phyloP scores from a whole-genome alignment of 2,329 filamentous ascomycete genomes.

The Trichoderma sp. region DNA sequence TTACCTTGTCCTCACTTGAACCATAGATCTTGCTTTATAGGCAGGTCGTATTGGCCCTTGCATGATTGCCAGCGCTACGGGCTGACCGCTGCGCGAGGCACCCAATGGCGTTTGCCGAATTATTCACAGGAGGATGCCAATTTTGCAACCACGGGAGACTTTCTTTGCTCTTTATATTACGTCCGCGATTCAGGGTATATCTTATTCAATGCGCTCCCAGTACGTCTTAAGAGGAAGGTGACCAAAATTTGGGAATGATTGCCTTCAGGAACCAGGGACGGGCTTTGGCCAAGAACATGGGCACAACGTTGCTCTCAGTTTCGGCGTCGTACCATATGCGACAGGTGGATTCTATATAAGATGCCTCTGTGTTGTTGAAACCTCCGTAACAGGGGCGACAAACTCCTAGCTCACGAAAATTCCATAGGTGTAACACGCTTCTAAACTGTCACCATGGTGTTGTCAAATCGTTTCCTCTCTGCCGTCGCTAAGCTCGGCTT shows the following conservation, averaged over 20 bases:
- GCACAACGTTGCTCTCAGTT: conserved; percentile 3
- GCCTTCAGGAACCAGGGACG: background rate
- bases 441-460: background rate
- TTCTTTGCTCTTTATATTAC: background rate
- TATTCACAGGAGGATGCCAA: background rate
- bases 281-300: background rate
- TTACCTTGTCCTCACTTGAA: background rate
- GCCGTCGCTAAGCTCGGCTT: background rate
- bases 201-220: background rate
- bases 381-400: background rate
- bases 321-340: background rate
- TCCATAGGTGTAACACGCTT: background rate
- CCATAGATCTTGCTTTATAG: background rate
- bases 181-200: background rate
- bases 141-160: background rate
- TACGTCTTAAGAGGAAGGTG: conserved; percentile 10
- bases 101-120: background rate
- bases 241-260: background rate
- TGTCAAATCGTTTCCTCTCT: background rate
- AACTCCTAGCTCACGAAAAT: background rate
- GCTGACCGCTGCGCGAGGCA: background rate
- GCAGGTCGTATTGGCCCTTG: conserved; percentile 10
- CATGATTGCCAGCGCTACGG: background rate
- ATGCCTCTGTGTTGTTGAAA: background rate
- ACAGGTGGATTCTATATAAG: background rate